Base-by-base conservation (phyloP, 2,329 filamentous ascomycete species). In the Pseudonectria buxi region DNA sequence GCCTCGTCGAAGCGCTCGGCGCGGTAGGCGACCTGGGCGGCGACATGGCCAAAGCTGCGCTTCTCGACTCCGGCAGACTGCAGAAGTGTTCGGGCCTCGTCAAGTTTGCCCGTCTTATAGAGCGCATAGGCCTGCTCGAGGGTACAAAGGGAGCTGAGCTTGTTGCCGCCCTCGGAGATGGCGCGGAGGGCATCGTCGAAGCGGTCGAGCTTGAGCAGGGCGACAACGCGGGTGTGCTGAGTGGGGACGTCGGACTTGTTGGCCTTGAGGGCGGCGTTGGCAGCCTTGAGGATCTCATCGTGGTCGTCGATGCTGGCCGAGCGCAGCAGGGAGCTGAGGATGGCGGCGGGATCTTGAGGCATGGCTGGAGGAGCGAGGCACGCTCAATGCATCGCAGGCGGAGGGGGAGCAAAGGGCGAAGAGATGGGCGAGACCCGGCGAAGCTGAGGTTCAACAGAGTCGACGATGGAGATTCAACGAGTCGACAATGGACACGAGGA, bases 81-180 rank as follows among this genome's bases (percentile, higher is more conserved):
- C 13, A 74, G 53, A 12, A 64, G 43, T 3, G 55, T 59, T 16
- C 73, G 69, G n/a, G 86, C 85, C 37, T 81, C 79, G 14, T 72
- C 65, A 2, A 86, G 71, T 45, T 78, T 71, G 15, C 84, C 83
- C 1, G 76, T 74, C 65, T 89, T 92, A 65, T 92, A 94, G 14
- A 89, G 71, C n/a, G 83, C 81, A 64, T 94, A 94, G 3, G 83
- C 76, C 56, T 81, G 81, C 59, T 89, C 86, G 28, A 89, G 68
- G 12, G 63, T 54, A 46, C 81, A 85, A 38, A 63, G 62, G 26
- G 73, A 65, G 54, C 80, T 75, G 38, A 89, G 63, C 44, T 64
- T 67, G 39, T 74, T 67, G 32, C 78, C 78, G 13, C 70, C 78
- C 25, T 79, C 75, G 40, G 79, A 74, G 40, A 90, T 72, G 36